Conservation (phyloP, 768 basidiomycete species). For the Trametes cinnabarina region DNA sequence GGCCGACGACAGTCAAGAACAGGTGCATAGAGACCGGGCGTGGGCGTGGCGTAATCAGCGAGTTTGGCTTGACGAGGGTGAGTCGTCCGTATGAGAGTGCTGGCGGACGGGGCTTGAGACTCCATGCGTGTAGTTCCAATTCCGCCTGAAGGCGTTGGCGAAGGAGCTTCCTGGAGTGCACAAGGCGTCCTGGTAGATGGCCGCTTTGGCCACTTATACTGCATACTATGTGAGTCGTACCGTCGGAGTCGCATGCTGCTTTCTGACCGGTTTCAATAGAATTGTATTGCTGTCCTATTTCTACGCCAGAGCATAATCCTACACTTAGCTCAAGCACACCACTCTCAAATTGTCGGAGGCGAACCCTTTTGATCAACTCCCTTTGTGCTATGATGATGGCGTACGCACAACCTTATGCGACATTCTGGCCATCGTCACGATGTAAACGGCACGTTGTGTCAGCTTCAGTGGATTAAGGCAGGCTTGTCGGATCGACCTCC, state of each 20-base stretch:
- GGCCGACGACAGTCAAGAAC: conserved; percentile 87
- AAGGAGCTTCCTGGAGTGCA: conserved; percentile 85
- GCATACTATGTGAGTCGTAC: not conserved
- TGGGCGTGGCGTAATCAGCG: conserved; percentile 84
- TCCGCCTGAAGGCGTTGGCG: conserved; percentile 77
- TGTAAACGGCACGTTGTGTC: too few relatives aligned
- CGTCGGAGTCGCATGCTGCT: not conserved
- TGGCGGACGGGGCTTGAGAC: not conserved
- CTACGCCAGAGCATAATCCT: not conserved
- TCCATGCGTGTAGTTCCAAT: conserved; percentile 68
- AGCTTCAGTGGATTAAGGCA: too few relatives aligned
- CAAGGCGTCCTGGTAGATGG: conserved; percentile 83
- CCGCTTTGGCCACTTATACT: not conserved
- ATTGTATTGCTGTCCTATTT: not conserved
- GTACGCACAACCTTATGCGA: too few relatives aligned
- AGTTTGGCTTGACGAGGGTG: conserved; percentile 86
- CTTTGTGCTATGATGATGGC: too few relatives aligned
- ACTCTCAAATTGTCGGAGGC: too few relatives aligned
- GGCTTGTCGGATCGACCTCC: too few relatives aligned
- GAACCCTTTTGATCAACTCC: too few relatives aligned
- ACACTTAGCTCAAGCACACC: not conserved
- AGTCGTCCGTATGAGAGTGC: conserved; percentile 1
- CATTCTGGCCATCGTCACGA: too few relatives aligned
- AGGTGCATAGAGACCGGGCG: conserved; percentile 83
- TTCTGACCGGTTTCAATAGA: not conserved